Percentiles rank a stretch among this genome's conserved stretches.
Conservation (phyloP, 768 basidiomycete species). For the Sarcomyxa edulis region DNA sequence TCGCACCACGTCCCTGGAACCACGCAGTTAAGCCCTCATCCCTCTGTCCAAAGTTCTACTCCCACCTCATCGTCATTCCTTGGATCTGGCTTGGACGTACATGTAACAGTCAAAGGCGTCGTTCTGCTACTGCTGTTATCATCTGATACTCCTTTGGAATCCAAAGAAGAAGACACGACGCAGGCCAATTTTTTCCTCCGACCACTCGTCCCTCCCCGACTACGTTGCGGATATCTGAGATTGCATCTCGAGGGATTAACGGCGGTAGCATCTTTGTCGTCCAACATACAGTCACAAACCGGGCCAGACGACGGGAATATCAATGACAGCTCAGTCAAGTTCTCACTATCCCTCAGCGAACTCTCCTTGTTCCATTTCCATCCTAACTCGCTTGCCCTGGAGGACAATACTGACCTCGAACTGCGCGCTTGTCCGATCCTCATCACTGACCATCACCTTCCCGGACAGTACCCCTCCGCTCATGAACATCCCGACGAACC, state of each 20-base stretch:
- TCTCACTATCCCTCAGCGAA: conserved; percentile 43
- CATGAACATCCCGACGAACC: conserved; percentile 40
- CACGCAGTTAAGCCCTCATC: background rate
- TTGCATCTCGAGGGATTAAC: conserved; percentile 43
- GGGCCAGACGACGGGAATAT: background rate
- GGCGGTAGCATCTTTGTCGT: conserved; percentile 19
- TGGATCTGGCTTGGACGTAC: conserved; percentile 25
- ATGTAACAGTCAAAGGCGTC: conserved; percentile 36
- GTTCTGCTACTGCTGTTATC: conserved; percentile 42
- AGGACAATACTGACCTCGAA: background rate
- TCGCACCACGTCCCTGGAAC: conserved; percentile 9
- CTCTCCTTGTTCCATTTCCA: conserved; percentile 54
- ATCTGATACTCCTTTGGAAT: conserved; percentile 9
- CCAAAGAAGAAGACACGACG: conserved; percentile 4
- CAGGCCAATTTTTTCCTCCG: conserved; percentile 43
- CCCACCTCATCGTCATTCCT: conserved; percentile 10
- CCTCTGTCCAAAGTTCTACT: background rate
- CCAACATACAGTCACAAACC: background rate
- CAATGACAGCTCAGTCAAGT: conserved; percentile 12
- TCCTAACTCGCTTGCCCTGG: conserved; percentile 4
- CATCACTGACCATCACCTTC: conserved; percentile 67
- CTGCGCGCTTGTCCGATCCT: conserved; percentile 58
- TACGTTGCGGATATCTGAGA: conserved; percentile 48
- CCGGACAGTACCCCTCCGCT: conserved; percentile 43
- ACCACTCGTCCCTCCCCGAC: conserved; percentile 53